phyloP scores from a whole-genome alignment of 202 grass and related monocot species.

The Dendrocalamus latiflorus region DNA sequence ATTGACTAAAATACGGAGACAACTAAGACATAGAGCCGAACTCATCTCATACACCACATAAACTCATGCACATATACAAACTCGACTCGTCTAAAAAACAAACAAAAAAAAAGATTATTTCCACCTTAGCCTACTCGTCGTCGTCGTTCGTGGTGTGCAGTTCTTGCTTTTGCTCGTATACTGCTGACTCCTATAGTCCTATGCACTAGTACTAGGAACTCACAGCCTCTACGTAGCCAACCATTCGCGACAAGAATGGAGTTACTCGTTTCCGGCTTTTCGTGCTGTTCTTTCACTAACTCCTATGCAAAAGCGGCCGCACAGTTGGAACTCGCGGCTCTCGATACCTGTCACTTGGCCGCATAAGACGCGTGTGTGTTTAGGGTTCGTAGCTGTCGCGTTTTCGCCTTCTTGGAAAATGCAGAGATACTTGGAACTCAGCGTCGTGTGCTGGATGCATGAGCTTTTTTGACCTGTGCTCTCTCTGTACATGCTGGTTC shows the following conservation, averaged over 20 bases:
- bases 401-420: not conserved
- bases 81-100: too few species aligned
- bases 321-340: not conserved
- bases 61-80: too few species aligned
- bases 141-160: too few species aligned
- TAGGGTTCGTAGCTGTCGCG: not conserved
- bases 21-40: too few species aligned
- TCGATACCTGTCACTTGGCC: not conserved
- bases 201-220: too few species aligned
- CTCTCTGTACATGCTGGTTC: not conserved
- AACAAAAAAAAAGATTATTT: too few species aligned
- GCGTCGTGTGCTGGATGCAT: not conserved
- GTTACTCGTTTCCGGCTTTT: not conserved
- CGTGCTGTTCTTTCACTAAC: not conserved
- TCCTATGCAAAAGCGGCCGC: not conserved
- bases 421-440: not conserved
- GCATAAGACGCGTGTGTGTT: not conserved
- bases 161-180: too few species aligned
- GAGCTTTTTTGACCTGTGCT: not conserved
- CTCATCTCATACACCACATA: too few species aligned
- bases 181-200: too few species aligned
- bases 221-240: too few species aligned
- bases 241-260: not conserved
- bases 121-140: too few species aligned
- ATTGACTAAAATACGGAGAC: too few species aligned